Evolutionary conservation across 23 red algal species (phyloP).

Genomic region (Agarophyton chilense): DNA sequence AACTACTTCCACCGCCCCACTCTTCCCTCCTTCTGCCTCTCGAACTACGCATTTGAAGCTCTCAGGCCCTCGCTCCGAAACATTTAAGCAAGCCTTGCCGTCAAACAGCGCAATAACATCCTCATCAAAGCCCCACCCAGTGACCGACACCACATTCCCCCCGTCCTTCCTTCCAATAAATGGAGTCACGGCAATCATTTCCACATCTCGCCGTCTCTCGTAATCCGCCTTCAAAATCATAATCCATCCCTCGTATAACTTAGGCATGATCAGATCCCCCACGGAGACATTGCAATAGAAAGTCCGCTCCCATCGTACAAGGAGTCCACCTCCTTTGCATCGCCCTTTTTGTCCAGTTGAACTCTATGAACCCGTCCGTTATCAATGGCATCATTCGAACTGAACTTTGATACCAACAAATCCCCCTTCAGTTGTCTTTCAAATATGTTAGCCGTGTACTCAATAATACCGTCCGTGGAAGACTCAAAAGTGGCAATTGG

Average conservation of each 20-base stretch:
- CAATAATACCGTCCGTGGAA: constrained; percentile 70
- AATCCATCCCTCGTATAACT: constrained; percentile 46
- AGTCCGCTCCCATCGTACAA: constrained; percentile 54
- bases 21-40: constrained; percentile 4
- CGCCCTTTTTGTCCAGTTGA: constrained; percentile 13
- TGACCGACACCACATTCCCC: constrained; percentile 43
- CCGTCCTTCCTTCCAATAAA: constrained; percentile 41
- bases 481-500: constrained; percentile 53
- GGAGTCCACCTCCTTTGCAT: constrained; percentile 32
- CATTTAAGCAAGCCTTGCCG: too few relatives aligned
- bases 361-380: too few relatives aligned
- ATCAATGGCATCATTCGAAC: too few relatives aligned
- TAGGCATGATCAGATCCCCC: constrained; percentile 64
- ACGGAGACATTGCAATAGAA: constrained; percentile 47
- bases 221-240: constrained; percentile 40
- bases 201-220: not conserved
- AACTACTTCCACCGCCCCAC: not conserved
- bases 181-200: constrained; percentile 54
- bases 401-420: constrained; percentile 33
- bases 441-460: constrained; percentile 62
- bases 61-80: not conserved
- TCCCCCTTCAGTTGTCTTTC: constrained; percentile 63
- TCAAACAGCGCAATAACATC: constrained; percentile 13
- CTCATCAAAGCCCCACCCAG: constrained; percentile 16
- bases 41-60: constrained; percentile 12